Percentiles rank a stretch among this genome's conserved stretches.
phyloP scores from a whole-genome alignment of 2,329 filamentous ascomycete genomes.

The Teratosphaeriaceae sp. region DNA sequence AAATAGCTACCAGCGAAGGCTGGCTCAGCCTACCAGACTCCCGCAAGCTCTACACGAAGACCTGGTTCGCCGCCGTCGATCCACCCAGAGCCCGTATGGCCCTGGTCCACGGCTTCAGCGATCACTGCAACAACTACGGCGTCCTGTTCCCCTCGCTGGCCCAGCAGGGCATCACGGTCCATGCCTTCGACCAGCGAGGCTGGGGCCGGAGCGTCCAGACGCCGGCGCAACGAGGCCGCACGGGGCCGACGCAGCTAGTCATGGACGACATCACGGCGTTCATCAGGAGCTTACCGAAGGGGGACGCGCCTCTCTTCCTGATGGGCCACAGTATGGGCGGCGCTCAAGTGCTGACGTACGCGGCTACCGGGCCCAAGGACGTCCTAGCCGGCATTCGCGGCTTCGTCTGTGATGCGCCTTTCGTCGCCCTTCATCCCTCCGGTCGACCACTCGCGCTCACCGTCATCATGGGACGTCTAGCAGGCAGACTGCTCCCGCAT shows the following conservation, averaged over 20 bases:
- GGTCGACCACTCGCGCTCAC: constrained; percentile 58
- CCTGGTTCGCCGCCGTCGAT: constrained; percentile 43
- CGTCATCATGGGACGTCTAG: constrained; percentile 60
- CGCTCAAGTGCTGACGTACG: constrained; percentile 62
- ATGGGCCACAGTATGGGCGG: constrained; percentile 92
- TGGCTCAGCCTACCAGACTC: constrained; percentile 47
- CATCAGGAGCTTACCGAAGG: constrained; percentile 50
- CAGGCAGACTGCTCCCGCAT: constrained; percentile 59
- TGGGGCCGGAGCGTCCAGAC: constrained; percentile 70
- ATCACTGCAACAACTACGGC: constrained; percentile 72
- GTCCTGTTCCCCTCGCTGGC: constrained; percentile 67
- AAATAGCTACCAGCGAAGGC: constrained; percentile 41
- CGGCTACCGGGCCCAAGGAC: constrained; percentile 39
- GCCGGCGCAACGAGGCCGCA: constrained; percentile 59
- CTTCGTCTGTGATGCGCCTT: constrained; percentile 70
- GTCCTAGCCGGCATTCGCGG: constrained; percentile 59
- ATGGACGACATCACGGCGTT: constrained; percentile 74
- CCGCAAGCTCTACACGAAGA: constrained; percentile 53
- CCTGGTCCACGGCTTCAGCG: constrained; percentile 85
- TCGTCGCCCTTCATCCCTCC: constrained; percentile 63
- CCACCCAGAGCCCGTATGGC: constrained; percentile 67
- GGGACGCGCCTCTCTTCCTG: constrained; percentile 61
- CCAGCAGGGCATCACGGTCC: constrained; percentile 64
- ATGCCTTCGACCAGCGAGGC: constrained; percentile 77
- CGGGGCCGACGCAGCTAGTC: constrained; percentile 66